Conservation (phyloP, 2,329 filamentous ascomycete genomes). For the Metarhizium album region DNA sequence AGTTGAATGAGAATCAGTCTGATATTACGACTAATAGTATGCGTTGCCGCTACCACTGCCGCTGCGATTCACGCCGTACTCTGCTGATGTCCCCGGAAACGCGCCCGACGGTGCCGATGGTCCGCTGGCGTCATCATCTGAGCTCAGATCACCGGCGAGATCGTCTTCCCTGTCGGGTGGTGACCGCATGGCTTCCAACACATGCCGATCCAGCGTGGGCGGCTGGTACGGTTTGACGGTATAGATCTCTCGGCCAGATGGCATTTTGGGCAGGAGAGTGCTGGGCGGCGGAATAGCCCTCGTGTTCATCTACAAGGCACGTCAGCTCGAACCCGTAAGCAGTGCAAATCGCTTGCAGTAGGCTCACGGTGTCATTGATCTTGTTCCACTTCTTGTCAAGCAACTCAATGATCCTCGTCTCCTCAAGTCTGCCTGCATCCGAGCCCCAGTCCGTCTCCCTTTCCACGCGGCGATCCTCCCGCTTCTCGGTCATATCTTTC, state of each 20-base stretch:
- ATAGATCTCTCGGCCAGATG: slow-evolving; percentile 81
- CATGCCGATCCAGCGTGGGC: slow-evolving; percentile 52
- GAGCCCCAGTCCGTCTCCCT: slow-evolving; percentile 64
- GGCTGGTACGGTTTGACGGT: slow-evolving; percentile 56
- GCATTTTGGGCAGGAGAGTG: slow-evolving; percentile 66
- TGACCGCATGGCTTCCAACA: slow-evolving; percentile 49
- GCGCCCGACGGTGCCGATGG: slow-evolving; percentile 31
- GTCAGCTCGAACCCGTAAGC: not conserved
- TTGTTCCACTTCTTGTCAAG: slow-evolving; percentile 82
- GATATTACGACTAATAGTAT: slow-evolving; percentile 22
- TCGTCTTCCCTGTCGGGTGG: slow-evolving; percentile 24
- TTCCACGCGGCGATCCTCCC: slow-evolving; percentile 70
- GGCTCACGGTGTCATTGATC: slow-evolving; percentile 76
- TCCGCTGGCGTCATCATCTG: slow-evolving; percentile 25
- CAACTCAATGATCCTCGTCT: slow-evolving; percentile 76
- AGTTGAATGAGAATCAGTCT: not conserved
- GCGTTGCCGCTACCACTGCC: slow-evolving; percentile 24
- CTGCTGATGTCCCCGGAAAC: slow-evolving; percentile 36
- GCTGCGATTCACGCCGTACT: slow-evolving; percentile 23
- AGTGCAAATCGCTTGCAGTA: accelerated
- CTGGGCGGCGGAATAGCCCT: slow-evolving; percentile 64
- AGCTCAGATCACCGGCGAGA: slow-evolving; percentile 24
- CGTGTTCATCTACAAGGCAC: slow-evolving; percentile 56
- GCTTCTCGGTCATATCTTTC: slow-evolving; percentile 64
- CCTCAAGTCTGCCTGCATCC: slow-evolving; percentile 77